Base-by-base conservation (phyloP, 129 eudicot genomes). In the Flaveria bidentis region DNA sequence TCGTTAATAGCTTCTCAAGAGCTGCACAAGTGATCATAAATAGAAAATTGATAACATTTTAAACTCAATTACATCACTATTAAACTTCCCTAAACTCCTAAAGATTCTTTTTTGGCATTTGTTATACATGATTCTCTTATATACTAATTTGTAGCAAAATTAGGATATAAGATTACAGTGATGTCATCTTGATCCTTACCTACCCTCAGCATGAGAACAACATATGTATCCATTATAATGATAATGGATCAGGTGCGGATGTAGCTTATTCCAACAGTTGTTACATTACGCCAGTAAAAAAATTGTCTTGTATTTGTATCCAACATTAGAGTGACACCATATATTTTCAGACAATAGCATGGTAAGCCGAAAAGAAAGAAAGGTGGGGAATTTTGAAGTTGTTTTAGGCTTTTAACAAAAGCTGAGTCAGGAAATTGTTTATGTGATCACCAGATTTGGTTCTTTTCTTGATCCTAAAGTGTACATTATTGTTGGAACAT, bases 1-100 rank as follows among this genome's bases (percentile, higher is more conserved):
- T 84, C 14, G 56, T 70, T 76, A 91, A 58, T 13, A 91, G 88
- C 80, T 91, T 86, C 86, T 91, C 97, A 20, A 91, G 87, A 79
- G 91, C 91, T 89, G 87, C 73, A 86, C 16, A 62, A 74, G 68
- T 71, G 33, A 51, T 30, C 22, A 30, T 46, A 63, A 30, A 28
- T 63, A 63, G 22, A 4, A 63, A 30, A 14, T 63, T 63, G 46
- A 12, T 63, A 63, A 30, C n/a, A 25, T 61, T 22, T 12, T 61
- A 3, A 61, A 13, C 42, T 61, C 14, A 61, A 61, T 20, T 57
- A 22, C 64, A 57, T 57, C 1, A 22, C 23, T 20, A 58, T 9
- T 22, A 7, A 58, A 58, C 33, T 58, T 20, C 50, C 11, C 50
- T 44, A 45, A 45, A 45, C 50, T 45, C 33, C 64, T 9, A 20